Evolutionary conservation across 495 filamentous ascomycete species (phyloP).

Genomic region (Aspergillus saccharolyticus): DNA sequence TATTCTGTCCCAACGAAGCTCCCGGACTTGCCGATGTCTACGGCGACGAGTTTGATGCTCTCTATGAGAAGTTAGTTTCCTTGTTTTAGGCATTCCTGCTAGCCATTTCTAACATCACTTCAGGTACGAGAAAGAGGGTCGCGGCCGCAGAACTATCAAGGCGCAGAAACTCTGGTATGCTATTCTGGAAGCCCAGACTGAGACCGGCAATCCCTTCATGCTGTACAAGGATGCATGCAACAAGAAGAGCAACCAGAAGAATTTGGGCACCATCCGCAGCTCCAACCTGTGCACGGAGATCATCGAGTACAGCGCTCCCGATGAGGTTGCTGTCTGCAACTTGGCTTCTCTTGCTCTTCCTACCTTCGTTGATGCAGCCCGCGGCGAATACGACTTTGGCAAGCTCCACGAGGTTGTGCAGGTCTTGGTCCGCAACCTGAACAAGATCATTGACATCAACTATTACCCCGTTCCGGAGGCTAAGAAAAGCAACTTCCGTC

Average conservation of each 20-base stretch:
- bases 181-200: conserved; percentile 94
- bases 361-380: conserved; percentile 75
- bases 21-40: conserved; percentile 94
- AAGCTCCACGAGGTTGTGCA: conserved; percentile 91
- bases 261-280: conserved; percentile 93
- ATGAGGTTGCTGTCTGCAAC: conserved; percentile 98
- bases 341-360: conserved; percentile 90
- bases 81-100: background rate
- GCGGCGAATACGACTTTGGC: conserved; percentile 84
- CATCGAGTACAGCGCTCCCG: conserved; percentile 91
- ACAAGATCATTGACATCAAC: conserved; percentile 97
- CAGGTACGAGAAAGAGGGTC: conserved; percentile 80
- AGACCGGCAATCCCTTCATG: conserved; percentile 99
- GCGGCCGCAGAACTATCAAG: conserved; percentile 84
- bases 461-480: conserved; percentile 94
- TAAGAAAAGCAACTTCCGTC: conserved; percentile 89
- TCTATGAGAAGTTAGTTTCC: conserved; percentile 67
- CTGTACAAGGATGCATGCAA: conserved; percentile 99
- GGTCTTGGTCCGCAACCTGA: conserved; percentile 86
- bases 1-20: conserved; percentile 96
- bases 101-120: conserved; percentile 4
- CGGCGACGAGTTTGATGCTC: conserved; percentile 91
- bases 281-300: conserved; percentile 99
- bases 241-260: conserved; percentile 99
- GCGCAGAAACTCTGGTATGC: conserved; percentile 99